Conservation (phyloP, 2,329 filamentous ascomycete genomes). For the Penicillium sp. region DNA sequence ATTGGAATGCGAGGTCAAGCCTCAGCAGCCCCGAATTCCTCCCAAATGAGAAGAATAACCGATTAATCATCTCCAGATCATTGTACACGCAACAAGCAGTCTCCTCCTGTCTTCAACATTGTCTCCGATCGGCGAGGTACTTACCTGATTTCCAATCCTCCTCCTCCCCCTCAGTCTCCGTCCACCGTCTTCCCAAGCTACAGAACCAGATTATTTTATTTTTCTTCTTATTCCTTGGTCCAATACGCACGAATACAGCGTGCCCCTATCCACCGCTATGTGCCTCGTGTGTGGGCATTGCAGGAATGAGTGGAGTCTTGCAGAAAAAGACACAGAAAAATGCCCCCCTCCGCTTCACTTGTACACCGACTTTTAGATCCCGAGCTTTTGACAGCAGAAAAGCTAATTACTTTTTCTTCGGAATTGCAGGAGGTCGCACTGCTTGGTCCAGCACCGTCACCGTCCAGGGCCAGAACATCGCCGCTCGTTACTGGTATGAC, state of each 20-base stretch:
- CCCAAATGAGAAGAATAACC: constrained; percentile 2
- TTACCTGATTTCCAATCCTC: constrained; percentile 17
- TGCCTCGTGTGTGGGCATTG: constrained; percentile 20
- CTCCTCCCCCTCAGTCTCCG: constrained; percentile 1
- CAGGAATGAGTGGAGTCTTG: constrained; percentile 26
- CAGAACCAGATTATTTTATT: constrained; percentile 32
- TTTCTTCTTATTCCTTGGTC: constrained; percentile 19
- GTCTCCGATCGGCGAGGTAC: constrained; percentile 73
- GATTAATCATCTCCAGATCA: constrained; percentile 47
- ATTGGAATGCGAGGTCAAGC: background rate
- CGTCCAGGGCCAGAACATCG: constrained; percentile 62
- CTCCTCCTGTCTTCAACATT: constrained; percentile 63
- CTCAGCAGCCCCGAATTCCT: background rate
- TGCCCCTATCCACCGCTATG: constrained; percentile 8
- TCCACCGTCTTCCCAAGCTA: constrained; percentile 26
- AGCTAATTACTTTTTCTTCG: constrained; percentile 25
- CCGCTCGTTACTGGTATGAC: constrained; percentile 89
- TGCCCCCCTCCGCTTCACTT: constrained; percentile 1
- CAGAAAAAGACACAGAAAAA: constrained; percentile 12
- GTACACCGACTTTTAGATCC: constrained; percentile 36
- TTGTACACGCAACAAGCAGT: constrained; percentile 55
- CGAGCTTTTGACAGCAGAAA: constrained; percentile 18
- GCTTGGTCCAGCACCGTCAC: constrained; percentile 82
- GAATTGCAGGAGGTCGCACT: constrained; percentile 70
- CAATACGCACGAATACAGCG: background rate